Evolutionary conservation across 805 yeast genomes (phyloP), one percentile per base, ranked within the genome.

Genomic region (Teunomyces gatunensis): DNA sequence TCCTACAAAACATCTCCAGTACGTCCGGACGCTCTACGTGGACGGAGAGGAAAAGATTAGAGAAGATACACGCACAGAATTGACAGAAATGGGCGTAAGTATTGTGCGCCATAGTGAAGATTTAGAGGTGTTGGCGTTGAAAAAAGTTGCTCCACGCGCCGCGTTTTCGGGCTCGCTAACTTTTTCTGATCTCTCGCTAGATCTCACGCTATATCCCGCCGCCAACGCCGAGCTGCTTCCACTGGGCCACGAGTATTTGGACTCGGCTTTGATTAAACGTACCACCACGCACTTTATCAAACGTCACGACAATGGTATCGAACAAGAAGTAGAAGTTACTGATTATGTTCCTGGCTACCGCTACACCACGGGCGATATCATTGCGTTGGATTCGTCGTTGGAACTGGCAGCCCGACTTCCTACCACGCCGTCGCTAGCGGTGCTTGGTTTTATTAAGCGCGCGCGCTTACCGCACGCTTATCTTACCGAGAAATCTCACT

Each of bases 261-360:
- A 46, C 10, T 46, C 55, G n/a, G 42, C 50, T 1, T 60, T 54
- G 3, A 54, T 58, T 12, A 61, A 65, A 43, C 53, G 53, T 32
- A 46, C 50, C 27, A 53, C 62, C 3, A 52, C 73, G 51, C 57
- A 77, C 61, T 61, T 69, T 53, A 56, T 63, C 45, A 53, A 67
- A 53, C 40, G 58, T 47, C 47, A 45, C 35, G 49, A 40, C 4
- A 49, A 47, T 0, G 54, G 37, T 4, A 46, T 45, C 3, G 53
- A 44, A 2, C 43, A 29, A 5, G 3, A 4, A 7, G 33, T 30
- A 18, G 20, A 18, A 18, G 20, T 18, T 15, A 32, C 34, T 1
- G 74, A 74, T 5, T 69, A 79, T 21, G 74, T 75, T 4, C 78
- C 79, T 32, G 95, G 87, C 0, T 88, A 79, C 60, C 77, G 79